Evolutionary conservation across 108 stramenopile species (phyloP), one percentile per base, ranked within the genome.

Genomic region (Cyclostephanos tholiformis): DNA sequence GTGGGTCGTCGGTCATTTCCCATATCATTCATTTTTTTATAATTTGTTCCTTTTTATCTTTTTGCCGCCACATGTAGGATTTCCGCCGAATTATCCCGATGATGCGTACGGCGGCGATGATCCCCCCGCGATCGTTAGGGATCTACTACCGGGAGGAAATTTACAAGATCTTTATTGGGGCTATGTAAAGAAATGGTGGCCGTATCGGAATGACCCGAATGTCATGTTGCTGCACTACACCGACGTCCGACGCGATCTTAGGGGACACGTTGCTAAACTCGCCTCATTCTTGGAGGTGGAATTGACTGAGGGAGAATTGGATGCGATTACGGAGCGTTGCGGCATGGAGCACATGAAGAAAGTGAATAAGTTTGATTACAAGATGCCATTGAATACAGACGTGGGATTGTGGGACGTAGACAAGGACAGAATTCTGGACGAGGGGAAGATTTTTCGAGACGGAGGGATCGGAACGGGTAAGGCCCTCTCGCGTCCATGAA

Each of bases 171-270:
- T 66, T 9, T 78, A 78, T 35, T 85, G 65, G 25, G 65, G 69
- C 6, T 85, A 82, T 39, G 71, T 81, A 25, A 71, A 82, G 32
- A 68, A 64, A 17, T 85, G 84, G 84, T 85, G 84, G 84, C 41
- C 43, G 0, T 72, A 69, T 48, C 62, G 71, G 26, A 60, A 78
- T 56, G 84, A 85, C 43, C 57, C 70, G 0, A 85, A 85, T 74
- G 84, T 85, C 13, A 35, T 85, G 9, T 57, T 82, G 14, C 20
- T 85, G 35, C 84, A 85, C 64, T 85, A 85, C 46, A 19, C 76
- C 23, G 66, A 85, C 52, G 79, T 76, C 13, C 57, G 65, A 13
- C 72, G 69, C 36, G 84, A 85, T 69, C 55, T 82, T 0, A 57
- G 46, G 38, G 80, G 74, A 39, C 25, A 52, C 67, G 72, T 85